These are phyloP conservation scores for Botryotinia globosa DNA, from an alignment of 2,329 filamentous ascomycete genomes.

Conservation along the genomic window DNA sequence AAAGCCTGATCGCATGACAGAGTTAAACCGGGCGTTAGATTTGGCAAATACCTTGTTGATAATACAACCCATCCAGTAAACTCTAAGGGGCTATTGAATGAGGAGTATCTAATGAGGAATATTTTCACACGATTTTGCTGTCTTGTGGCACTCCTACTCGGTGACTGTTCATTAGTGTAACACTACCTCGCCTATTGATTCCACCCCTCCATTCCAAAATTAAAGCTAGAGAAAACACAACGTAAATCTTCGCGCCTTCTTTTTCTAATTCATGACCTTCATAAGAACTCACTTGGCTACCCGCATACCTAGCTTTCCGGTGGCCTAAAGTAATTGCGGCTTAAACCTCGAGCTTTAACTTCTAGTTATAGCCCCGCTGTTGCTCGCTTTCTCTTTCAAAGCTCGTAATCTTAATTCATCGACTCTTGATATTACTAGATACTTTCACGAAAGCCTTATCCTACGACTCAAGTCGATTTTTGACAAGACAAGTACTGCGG, in stretches of 20 bases:
- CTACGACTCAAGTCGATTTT: neutral
- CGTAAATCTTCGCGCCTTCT: neutral
- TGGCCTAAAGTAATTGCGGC: neutral
- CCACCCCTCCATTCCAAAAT: constrained; percentile 1
- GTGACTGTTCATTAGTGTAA: constrained; percentile 1
- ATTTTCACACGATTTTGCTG: neutral
- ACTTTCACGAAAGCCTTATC: neutral
- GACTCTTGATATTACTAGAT: neutral
- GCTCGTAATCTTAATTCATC: neutral
- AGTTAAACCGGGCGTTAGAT: neutral
- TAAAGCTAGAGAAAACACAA: neutral
- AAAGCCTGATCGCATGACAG: constrained; percentile 18
- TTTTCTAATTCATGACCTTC: neutral
- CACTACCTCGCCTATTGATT: constrained; percentile 1
- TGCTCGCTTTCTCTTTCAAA: neutral
- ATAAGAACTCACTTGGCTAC: neutral
- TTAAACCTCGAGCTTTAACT: neutral
- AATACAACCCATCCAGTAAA: neutral
- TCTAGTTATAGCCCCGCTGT: constrained; percentile 10
- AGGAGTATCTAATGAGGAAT: neutral
- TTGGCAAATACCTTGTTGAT: constrained; percentile 9
- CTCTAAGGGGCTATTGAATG: neutral
- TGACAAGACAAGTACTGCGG: neutral
- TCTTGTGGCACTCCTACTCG: constrained; percentile 16
- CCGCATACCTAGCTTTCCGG: neutral